Conservation (phyloP, 164 flowering plant genomes). For the Nymphaea thermarum region DNA sequence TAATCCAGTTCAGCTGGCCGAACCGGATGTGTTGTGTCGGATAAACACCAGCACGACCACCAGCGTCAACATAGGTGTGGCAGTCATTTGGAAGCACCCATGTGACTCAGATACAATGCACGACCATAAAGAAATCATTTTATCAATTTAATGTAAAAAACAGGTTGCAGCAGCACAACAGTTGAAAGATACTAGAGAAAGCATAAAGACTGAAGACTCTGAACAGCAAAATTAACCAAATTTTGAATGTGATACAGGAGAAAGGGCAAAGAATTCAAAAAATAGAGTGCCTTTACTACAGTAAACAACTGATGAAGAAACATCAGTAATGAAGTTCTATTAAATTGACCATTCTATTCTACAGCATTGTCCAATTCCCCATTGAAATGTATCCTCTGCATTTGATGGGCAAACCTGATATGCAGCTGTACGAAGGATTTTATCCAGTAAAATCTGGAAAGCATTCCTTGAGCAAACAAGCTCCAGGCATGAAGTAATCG, state of each 20-base stretch:
- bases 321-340: background rate
- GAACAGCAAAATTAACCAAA: background rate
- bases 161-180: no score
- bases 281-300: background rate
- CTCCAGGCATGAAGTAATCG: constrained; percentile 60
- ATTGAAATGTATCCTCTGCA: background rate
- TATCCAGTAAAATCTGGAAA: constrained; percentile 79
- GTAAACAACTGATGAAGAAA: background rate
- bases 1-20: no score
- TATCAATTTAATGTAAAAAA: no score
- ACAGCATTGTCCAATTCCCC: background rate
- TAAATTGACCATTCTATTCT: background rate
- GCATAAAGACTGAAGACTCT: background rate
- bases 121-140: no score
- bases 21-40: no score
- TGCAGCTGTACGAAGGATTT: constrained; percentile 77
- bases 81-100: no score
- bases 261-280: background rate
- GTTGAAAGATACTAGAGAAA: no score
- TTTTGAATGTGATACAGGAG: background rate
- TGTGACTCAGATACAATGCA: no score
- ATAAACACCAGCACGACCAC: no score
- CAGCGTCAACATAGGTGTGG: no score
- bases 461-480: constrained; percentile 57
- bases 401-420: constrained; percentile 43